These are phyloP conservation scores for Talaromyces verruculosus DNA, from an alignment of 2,329 filamentous ascomycete genomes.

Conservation along the genomic window DNA sequence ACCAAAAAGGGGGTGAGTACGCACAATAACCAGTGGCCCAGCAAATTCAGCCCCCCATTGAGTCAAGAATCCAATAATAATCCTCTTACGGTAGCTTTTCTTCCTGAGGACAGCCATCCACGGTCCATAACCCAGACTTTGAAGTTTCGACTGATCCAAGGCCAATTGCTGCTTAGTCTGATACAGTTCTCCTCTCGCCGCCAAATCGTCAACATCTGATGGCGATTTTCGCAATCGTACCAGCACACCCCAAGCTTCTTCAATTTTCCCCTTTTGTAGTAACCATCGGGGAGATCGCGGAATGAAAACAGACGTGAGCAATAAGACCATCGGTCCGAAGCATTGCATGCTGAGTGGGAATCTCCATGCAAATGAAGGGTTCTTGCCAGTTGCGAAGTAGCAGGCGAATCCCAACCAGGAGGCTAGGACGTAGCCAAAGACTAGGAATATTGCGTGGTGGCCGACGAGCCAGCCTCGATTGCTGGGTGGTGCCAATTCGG, in stretches of 20 bases:
- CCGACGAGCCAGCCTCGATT: conserved; percentile 49
- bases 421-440: conserved; percentile 50
- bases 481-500: conserved; percentile 44
- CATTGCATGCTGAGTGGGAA: conserved; percentile 48
- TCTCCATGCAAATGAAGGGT: conserved; percentile 47
- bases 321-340: conserved; percentile 42
- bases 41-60: conserved; percentile 57
- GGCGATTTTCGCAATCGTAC: conserved; percentile 40
- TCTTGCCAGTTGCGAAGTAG: conserved; percentile 42
- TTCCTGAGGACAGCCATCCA: conserved; percentile 51
- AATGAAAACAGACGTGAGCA: conserved; percentile 45
- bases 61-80: conserved; percentile 54
- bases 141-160: conserved; percentile 46
- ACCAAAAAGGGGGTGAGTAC: neutral
- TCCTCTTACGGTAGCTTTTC: conserved; percentile 52
- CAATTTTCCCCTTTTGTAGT: conserved; percentile 46
- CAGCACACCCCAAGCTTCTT: conserved; percentile 49
- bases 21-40: conserved; percentile 41
- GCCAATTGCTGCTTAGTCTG: conserved; percentile 50
- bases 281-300: conserved; percentile 54
- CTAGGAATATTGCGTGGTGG: conserved; percentile 49
- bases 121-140: conserved; percentile 39
- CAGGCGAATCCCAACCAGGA: conserved; percentile 49
- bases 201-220: conserved; percentile 43
- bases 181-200: conserved; percentile 49